These are phyloP conservation scores for Suillus subalutaceus DNA, from an alignment of 768 basidiomycete species.

Conservation along the genomic window DNA sequence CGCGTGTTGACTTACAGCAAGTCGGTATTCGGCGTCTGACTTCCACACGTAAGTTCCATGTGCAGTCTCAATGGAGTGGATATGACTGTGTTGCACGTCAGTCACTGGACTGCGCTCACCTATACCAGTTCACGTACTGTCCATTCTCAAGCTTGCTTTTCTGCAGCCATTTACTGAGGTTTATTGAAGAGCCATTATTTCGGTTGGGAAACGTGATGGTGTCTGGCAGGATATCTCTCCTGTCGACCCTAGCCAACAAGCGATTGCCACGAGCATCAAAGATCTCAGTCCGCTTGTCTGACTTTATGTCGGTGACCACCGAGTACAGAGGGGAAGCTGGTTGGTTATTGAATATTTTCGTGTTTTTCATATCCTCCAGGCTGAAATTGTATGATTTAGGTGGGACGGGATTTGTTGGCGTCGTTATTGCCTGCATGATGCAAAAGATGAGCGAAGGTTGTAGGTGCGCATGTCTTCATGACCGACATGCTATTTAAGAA, in stretches of 20 bases:
- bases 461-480: background rate
- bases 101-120: background rate
- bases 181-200: slow-evolving; percentile 9
- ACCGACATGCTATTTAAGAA: background rate
- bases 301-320: slow-evolving; percentile 13
- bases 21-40: slow-evolving; percentile 16
- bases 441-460: background rate
- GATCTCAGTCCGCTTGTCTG: slow-evolving; percentile 15
- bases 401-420: background rate
- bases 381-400: slow-evolving; percentile 16
- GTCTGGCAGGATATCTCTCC: slow-evolving; percentile 18
- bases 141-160: slow-evolving; percentile 16
- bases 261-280: slow-evolving; percentile 13
- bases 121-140: slow-evolving; percentile 13
- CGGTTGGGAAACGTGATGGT: slow-evolving; percentile 17
- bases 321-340: slow-evolving; percentile 15
- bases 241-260: slow-evolving; percentile 12
- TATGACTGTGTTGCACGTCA: slow-evolving; percentile 8
- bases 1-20: slow-evolving; percentile 14
- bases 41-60: slow-evolving; percentile 15
- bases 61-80: slow-evolving; percentile 16
- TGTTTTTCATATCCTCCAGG: slow-evolving; percentile 16
- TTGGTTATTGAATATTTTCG: slow-evolving; percentile 14
- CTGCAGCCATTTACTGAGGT: slow-evolving; percentile 19
- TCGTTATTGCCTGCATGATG: slow-evolving; percentile 13